A percentile compares a stretch with the other conserved stretches of the same genome.
These are phyloP conservation scores for Oxytropis ochrocephala DNA, from an alignment of 306 rosid species.

Conservation along the genomic window DNA sequence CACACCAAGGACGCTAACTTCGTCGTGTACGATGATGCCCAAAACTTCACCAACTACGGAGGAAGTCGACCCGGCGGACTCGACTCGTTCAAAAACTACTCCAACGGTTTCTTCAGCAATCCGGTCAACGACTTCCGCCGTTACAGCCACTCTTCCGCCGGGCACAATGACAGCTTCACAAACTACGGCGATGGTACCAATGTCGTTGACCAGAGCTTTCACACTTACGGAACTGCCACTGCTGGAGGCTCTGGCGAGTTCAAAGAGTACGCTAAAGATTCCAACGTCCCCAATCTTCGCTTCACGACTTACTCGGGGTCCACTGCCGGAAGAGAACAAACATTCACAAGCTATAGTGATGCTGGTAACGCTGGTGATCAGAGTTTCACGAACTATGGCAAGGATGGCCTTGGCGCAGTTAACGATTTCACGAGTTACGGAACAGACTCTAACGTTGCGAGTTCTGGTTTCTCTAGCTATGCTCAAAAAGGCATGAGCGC, in stretches of 20 bases:
- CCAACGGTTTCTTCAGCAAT: neutral
- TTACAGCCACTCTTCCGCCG: conserved; percentile 58
- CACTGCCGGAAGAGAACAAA: conserved; percentile 47
- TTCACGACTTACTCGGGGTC: conserved; percentile 55
- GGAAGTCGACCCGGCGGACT: conserved; percentile 36
- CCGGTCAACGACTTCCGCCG: conserved; percentile 59
- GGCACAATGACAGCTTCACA: conserved; percentile 43
- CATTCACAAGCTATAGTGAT: conserved; percentile 48
- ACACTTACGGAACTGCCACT: conserved; percentile 40
- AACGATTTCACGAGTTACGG: conserved; percentile 51
- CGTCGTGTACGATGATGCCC: conserved; percentile 20
- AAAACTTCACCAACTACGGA: conserved; percentile 77
- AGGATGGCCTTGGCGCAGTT: conserved; percentile 33
- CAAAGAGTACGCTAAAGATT: conserved; percentile 26
- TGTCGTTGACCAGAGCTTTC: conserved; percentile 58
- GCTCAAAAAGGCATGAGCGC: conserved; percentile 23
- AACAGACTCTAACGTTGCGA: conserved; percentile 36
- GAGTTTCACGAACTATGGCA: conserved; percentile 47
- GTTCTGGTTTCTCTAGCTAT: conserved; percentile 47
- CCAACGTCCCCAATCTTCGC: conserved; percentile 51
- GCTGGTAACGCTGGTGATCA: conserved; percentile 59
- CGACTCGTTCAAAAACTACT: conserved; percentile 66
- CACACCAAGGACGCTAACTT: conserved; percentile 37
- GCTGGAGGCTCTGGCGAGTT: conserved; percentile 61
- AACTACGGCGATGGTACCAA: conserved; percentile 39